Evolutionary conservation across 1,284 basidiomycete genomes (phyloP).

Genomic region (Marasmius sp.): DNA sequence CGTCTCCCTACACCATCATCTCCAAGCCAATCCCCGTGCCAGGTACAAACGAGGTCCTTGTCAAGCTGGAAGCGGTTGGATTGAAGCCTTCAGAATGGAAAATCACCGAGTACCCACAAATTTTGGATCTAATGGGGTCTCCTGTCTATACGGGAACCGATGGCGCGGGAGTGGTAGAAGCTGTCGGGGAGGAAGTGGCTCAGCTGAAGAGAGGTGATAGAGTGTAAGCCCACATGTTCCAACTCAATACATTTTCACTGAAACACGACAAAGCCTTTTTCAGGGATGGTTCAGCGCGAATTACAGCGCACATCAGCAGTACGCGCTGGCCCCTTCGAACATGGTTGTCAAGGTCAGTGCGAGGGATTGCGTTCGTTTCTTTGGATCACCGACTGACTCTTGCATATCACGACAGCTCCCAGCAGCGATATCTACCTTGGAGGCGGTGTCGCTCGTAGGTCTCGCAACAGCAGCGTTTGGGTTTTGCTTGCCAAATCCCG

Average conservation of each 20-base stretch:
- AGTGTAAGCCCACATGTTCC: conserved; percentile 40
- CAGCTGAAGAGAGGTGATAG: conserved; percentile 54
- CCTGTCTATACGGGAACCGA: neutral
- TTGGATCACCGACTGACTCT: neutral
- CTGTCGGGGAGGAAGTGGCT: conserved; percentile 48
- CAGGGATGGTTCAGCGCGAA: conserved; percentile 37
- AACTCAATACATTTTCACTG: neutral
- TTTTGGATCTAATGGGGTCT: neutral
- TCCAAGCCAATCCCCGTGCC: neutral
- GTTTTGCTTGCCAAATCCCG: neutral
- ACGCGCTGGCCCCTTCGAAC: conserved; percentile 37
- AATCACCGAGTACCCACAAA: neutral
- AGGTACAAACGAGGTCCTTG: neutral
- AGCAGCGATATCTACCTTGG: conserved; percentile 19
- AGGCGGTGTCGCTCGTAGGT: conserved; percentile 19
- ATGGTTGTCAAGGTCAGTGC: conserved; percentile 40
- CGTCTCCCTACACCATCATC: neutral
- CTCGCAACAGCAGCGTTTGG: neutral
- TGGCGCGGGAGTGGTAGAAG: neutral
- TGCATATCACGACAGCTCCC: neutral
- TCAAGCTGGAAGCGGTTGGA: neutral
- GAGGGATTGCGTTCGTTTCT: neutral
- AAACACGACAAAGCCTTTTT: conserved; percentile 33
- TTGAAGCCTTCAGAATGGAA: neutral
- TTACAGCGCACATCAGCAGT: conserved; percentile 49